A percentile compares a stretch with the other conserved stretches of the same genome.
Conservation (phyloP, 164 flowering plant species). For the Saururus chinensis region DNA sequence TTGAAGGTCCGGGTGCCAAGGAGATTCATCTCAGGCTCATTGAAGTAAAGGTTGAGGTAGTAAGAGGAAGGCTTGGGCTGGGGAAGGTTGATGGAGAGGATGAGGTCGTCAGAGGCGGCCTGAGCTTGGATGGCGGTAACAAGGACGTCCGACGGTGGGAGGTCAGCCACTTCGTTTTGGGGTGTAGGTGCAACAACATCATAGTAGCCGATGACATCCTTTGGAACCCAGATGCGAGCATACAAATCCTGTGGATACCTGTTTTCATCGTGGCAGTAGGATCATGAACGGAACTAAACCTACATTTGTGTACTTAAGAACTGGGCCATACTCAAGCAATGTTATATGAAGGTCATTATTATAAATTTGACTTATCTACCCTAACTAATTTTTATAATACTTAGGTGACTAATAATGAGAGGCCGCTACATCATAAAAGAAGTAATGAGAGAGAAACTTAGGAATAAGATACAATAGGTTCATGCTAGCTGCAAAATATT, state of each 20-base stretch:
- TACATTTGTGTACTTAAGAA: no score
- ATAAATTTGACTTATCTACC: no score
- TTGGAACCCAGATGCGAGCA: conserved; percentile 11
- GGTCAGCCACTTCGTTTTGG: background rate
- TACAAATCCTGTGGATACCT: conserved; percentile 16
- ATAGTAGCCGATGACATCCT: background rate
- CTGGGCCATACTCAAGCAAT: no score
- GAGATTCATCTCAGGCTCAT: background rate
- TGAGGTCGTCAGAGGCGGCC: background rate
- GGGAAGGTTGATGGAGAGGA: background rate
- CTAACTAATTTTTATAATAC: no score
- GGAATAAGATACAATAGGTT: no score
- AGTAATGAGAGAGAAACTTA: no score
- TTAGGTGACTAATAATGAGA: no score
- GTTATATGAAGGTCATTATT: no score
- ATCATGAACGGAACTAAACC: no score
- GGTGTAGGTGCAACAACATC: background rate
- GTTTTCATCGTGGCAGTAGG: no score
- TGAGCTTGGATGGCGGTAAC: conserved; percentile 4
- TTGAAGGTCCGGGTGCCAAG: background rate
- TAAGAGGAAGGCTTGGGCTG: background rate
- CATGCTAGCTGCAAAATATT: no score
- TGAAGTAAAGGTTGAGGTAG: conserved; percentile 1
- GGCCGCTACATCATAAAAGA: no score
- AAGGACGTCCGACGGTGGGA: conserved; percentile 10